Percentiles rank a stretch among this genome's conserved stretches.
Conservation (phyloP, 1,284 basidiomycete species). For the Ustilago shanxiensis region DNA sequence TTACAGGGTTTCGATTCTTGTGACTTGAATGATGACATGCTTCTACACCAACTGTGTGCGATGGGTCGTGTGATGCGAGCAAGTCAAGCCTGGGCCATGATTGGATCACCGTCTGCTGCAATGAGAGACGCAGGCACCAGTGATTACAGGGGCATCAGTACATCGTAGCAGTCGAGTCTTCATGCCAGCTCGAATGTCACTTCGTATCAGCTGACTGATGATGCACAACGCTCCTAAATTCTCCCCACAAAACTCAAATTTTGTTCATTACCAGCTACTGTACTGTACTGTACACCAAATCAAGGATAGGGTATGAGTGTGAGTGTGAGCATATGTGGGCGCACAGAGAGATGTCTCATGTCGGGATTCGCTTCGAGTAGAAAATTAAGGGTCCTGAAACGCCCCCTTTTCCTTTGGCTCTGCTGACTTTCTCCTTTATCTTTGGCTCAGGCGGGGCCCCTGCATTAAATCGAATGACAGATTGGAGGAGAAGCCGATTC, state of each 20-base stretch:
- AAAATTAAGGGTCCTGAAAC: not conserved
- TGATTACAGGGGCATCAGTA: not conserved
- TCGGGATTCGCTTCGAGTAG: not conserved
- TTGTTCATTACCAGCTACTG: too few relatives aligned
- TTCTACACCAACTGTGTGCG: not conserved
- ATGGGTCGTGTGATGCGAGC: not conserved
- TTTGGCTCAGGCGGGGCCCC: slow-evolving; percentile 3
- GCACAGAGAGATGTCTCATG: not conserved
- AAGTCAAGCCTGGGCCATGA: not conserved
- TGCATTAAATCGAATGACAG: not conserved
- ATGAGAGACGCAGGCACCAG: not conserved
- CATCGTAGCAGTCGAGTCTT: too few relatives aligned
- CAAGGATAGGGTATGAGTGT: too few relatives aligned
- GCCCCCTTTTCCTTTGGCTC: not conserved
- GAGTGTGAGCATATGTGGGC: not conserved
- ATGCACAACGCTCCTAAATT: too few relatives aligned
- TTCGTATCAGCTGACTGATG: not conserved
- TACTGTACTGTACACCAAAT: too few relatives aligned
- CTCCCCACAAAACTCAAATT: too few relatives aligned
- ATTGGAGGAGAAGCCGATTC: not conserved
- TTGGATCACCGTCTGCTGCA: not conserved
- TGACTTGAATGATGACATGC: slow-evolving; percentile 2
- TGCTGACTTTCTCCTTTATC: not conserved
- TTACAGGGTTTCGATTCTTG: slow-evolving; percentile 5
- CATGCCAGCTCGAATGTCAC: too few relatives aligned